phyloP scores from a whole-genome alignment of 2,329 filamentous ascomycete species.

The Alternaria atra region DNA sequence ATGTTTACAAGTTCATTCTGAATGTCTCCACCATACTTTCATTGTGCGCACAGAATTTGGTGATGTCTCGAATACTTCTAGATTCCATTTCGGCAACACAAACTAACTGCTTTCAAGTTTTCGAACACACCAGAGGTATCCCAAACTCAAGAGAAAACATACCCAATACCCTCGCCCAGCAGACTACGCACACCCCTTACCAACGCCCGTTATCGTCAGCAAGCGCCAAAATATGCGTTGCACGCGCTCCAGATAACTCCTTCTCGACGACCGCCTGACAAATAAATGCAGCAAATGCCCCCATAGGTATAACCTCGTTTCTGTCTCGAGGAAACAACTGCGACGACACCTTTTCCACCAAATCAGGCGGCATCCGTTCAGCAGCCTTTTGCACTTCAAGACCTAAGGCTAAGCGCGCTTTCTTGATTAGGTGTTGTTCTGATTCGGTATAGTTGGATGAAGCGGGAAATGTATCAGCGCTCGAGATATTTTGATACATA shows the following conservation, averaged over 20 bases:
- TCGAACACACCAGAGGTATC: neutral
- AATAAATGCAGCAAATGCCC: conserved; percentile 2
- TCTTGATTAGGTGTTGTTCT: neutral
- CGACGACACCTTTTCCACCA: neutral
- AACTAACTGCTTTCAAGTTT: neutral
- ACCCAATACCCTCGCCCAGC: too few species aligned
- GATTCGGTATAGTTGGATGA: neutral
- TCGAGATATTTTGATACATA: neutral
- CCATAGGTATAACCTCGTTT: neutral
- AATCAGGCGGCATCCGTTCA: neutral
- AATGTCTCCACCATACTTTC: neutral
- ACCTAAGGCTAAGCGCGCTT: conserved; percentile 1
- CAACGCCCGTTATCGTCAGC: neutral
- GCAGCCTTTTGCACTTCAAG: neutral
- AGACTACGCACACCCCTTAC: neutral
- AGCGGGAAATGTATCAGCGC: neutral
- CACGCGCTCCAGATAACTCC: neutral
- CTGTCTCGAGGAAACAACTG: neutral
- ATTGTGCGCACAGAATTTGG: neutral
- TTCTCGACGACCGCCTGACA: neutral
- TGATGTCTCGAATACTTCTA: neutral
- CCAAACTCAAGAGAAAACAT: neutral
- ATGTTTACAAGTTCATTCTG: neutral
- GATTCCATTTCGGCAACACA: neutral
- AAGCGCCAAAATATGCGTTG: neutral